A percentile compares a stretch with the other conserved stretches of the same genome.
These are phyloP conservation scores for Neofusicoccum umdonicola DNA, from an alignment of 2,329 filamentous ascomycete species.

Conservation along the genomic window DNA sequence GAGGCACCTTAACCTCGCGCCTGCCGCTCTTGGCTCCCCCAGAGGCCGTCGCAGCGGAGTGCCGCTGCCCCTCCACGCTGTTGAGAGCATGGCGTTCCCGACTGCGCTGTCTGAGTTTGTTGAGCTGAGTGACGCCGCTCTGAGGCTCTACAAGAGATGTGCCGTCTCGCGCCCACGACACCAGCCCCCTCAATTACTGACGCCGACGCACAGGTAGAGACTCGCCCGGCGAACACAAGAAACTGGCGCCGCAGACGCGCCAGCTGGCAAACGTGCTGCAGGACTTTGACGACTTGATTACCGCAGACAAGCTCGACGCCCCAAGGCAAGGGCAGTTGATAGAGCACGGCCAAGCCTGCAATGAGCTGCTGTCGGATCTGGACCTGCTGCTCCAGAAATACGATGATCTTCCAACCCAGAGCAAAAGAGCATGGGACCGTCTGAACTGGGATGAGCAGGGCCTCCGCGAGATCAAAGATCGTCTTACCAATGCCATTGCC, in stretches of 20 bases:
- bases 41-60: background rate
- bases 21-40: background rate
- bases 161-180: slow-evolving; percentile 19
- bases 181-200: background rate
- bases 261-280: slow-evolving; percentile 28
- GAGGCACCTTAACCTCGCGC: background rate
- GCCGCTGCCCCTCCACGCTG: no score
- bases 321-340: slow-evolving; percentile 25
- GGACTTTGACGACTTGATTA: slow-evolving; percentile 27
- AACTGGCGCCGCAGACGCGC: slow-evolving; percentile 27
- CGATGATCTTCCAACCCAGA: slow-evolving; percentile 30
- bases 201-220: slow-evolving; percentile 25
- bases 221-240: slow-evolving; percentile 27
- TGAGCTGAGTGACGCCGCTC: slow-evolving; percentile 26
- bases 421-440: slow-evolving; percentile 31
- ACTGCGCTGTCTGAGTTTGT: slow-evolving; percentile 20
- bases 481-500: slow-evolving; percentile 25
- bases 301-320: slow-evolving; percentile 25
- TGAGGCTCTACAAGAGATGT: slow-evolving; percentile 28
- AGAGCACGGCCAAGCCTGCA: slow-evolving; percentile 26
- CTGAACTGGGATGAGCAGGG: slow-evolving; percentile 29
- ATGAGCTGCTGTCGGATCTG: slow-evolving; percentile 29
- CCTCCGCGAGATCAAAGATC: slow-evolving; percentile 24
- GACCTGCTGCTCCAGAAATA: slow-evolving; percentile 28
- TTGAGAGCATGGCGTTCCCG: background rate